These are phyloP conservation scores for Pseudozyma tsukubaensis DNA, from an alignment of 1,284 basidiomycete genomes.

Conservation along the genomic window DNA sequence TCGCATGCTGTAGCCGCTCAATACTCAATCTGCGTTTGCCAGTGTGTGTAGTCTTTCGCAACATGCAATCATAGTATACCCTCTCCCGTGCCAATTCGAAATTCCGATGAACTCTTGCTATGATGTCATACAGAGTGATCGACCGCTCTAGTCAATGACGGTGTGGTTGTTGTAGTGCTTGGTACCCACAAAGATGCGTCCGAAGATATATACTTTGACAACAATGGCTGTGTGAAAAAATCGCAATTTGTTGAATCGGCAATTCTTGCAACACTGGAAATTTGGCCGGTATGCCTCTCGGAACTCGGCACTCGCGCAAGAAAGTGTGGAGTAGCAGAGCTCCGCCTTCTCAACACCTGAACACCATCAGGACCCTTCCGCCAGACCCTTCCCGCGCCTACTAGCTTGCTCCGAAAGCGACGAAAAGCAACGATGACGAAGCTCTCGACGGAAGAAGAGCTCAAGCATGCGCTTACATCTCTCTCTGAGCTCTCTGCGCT, in stretches of 20 bases:
- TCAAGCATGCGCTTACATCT: conserved; percentile 21
- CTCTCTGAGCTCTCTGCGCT: conserved; percentile 23
- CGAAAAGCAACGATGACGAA: too few species aligned
- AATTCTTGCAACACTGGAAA: too few species aligned
- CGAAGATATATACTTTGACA: conserved; percentile 66
- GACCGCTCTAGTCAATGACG: conserved; percentile 74
- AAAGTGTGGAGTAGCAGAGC: too few species aligned
- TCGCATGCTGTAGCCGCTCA: not conserved
- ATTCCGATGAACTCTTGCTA: too few species aligned
- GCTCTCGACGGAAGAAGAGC: conserved; percentile 4
- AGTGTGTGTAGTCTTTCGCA: not conserved
- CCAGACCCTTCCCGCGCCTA: too few species aligned
- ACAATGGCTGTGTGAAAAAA: too few species aligned
- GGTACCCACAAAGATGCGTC: conserved; percentile 59
- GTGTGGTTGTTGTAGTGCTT: conserved; percentile 72
- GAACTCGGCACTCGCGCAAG: too few species aligned
- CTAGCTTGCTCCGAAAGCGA: too few species aligned
- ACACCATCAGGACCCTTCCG: too few species aligned
- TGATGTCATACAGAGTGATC: conserved; percentile 75
- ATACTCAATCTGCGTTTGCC: not conserved
- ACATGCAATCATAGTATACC: conserved; percentile 5
- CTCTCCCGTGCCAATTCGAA: too few species aligned
- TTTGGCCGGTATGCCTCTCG: not conserved
- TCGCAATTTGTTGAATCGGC: too few species aligned
- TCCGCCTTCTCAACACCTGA: too few species aligned